Evolutionary conservation across 495 filamentous ascomycete species (phyloP), one percentile per base, ranked within the genome.

Genomic region (Aspergillus funiculosus): DNA sequence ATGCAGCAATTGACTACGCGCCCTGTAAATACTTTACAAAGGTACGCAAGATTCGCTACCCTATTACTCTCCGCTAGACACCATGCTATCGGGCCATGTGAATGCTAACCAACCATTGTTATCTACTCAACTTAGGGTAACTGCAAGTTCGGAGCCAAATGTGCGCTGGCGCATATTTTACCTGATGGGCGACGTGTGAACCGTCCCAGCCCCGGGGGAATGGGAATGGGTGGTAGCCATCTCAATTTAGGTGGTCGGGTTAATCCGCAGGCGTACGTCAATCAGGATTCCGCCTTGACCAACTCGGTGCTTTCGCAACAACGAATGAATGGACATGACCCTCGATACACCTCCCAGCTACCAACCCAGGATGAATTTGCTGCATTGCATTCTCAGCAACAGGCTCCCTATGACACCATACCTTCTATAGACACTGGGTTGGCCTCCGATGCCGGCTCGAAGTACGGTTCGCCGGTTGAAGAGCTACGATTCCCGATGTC

Each of bases 1-100:
- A 91, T 62, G 68, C 81, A 15, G 75, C 87, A 17, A 75, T 81
- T 21, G 88, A 94, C 48, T 87, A 82, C 49, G 83, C 89, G 32
- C 83, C 85, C 18, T 98, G 92, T 79, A 97, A 97, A 71, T 98
- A 97, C 68, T 98, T 97, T 54, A 81, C 87, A 49, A 98, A 96
- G 83, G 91, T 95, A 74, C 55, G 34, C 79, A 51, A 13, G 21
- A 13, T 10, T 25, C 14, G 20, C 52, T 25, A 24, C 10, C 20
- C 11, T 27, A 7, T 17, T 37, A 39, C 46, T 28, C 3, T 35
- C 9, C 14, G 14, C 14, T 26, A 24, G 15, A 7, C 22, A 20
- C 22, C 43, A 32, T 11, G 11, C 5, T n/a, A n/a, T n/a, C n/a
- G n/a, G n/a, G n/a, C n/a, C n/a, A n/a, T n/a, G n/a, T n/a, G n/a